Evolutionary conservation across 1,284 basidiomycete genomes (phyloP), one percentile per base, ranked within the genome.

Genomic region (Singerocomus rubriflavus): DNA sequence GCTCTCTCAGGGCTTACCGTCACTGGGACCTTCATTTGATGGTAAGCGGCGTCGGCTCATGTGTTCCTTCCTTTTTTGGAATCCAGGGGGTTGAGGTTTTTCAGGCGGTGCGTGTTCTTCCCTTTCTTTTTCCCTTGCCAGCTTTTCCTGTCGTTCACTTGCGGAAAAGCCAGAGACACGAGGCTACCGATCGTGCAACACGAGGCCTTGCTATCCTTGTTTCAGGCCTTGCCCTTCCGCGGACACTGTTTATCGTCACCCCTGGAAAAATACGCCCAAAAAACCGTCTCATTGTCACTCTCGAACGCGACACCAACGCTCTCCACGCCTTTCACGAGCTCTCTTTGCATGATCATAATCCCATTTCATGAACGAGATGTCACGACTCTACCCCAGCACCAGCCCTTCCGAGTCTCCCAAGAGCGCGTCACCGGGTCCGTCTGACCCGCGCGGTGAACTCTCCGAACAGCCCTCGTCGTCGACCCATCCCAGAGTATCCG

Each of bases 321-420:
- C 53, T 60, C 50, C 58, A 68, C 69, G 63, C 53, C 56, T n/a
- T 55, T 66, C 60, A 69, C 66, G 66, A 64, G 51, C 63, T 60
- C 50, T 55, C 54, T 46, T 62, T 57, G 62, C 66, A 62, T 54
- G 59, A n/a, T n/a, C n/a, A 63, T 66, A 69, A 54, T 52, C 44
- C 43, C 63, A 58, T 64, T 61, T 60, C 53, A 60, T 56, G 73
- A 68, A 73, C 74, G 73, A 73, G 32, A 75, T 74, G 71, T 76
- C 74, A 77, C 75, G 76, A 70, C 53, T 67, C 40, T 73, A 73
- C 63, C 66, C 65, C 40, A 66, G 65, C n/a, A n/a, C n/a, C 44
- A 67, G 53, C 27, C 46, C 64, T 10, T 60, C 73, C 52, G 71
- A 71, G 31, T 67, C 69, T 32, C 64, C 68, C 55, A 60, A 65